Conservation (phyloP, 768 basidiomycete species). For the Boletus patriciae region DNA sequence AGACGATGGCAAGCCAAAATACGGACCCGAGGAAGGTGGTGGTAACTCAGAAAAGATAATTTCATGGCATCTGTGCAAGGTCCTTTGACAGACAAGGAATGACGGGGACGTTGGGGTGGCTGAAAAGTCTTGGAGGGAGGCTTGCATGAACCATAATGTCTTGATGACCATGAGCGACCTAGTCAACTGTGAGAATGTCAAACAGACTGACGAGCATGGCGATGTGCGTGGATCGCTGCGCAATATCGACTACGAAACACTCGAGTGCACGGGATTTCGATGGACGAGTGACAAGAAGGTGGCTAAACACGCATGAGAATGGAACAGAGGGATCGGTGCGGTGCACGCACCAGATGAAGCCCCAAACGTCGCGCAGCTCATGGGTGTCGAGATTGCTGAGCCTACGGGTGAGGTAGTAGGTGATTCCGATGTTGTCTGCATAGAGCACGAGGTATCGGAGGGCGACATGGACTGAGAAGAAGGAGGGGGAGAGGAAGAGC, state of each 20-base stretch:
- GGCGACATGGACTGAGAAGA: slow-evolving; percentile 93
- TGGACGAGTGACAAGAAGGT: slow-evolving; percentile 90
- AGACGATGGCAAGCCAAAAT: slow-evolving; percentile 56
- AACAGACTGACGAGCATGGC: slow-evolving; percentile 82
- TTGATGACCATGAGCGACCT: slow-evolving; percentile 32
- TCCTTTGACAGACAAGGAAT: slow-evolving; percentile 89
- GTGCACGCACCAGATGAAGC: slow-evolving; percentile 72
- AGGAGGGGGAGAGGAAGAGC: slow-evolving; percentile 87
- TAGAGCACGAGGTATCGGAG: slow-evolving; percentile 83
- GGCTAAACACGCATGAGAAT: slow-evolving; percentile 49
- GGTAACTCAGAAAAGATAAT: slow-evolving; percentile 93
- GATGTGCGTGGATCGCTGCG: slow-evolving; percentile 90
- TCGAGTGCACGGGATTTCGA: slow-evolving; percentile 92
- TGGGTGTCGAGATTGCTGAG: slow-evolving; percentile 64
- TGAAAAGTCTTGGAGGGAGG: slow-evolving; percentile 79
- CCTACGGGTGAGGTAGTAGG: slow-evolving; percentile 81
- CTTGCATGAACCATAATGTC: slow-evolving; percentile 99
- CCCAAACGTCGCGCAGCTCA: slow-evolving; percentile 84
- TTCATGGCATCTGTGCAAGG: slow-evolving; percentile 89
- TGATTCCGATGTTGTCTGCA: slow-evolving; percentile 87
- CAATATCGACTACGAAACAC: slow-evolving; percentile 86
- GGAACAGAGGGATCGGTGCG: neutral
- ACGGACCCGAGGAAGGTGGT: slow-evolving; percentile 62
- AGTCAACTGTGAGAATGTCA: slow-evolving; percentile 17
- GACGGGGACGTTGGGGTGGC: slow-evolving; percentile 58